A percentile compares a stretch with the other conserved stretches of the same genome.
Evolutionary conservation across 2,329 filamentous ascomycete genomes (phyloP).

Genomic region (Fusarium xylarioides): DNA sequence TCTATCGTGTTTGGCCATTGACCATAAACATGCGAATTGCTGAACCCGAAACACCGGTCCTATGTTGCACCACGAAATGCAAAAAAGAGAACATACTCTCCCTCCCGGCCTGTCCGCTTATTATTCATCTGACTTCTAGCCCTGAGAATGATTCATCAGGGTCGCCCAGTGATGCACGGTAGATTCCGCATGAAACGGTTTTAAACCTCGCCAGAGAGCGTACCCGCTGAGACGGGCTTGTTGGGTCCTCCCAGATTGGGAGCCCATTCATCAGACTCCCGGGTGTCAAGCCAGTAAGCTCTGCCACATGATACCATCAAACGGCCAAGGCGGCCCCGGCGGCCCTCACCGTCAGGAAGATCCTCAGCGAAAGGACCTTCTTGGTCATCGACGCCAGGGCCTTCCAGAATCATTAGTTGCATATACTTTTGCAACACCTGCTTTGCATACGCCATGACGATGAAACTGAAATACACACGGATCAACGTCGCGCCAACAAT

Average conservation of each 20-base stretch:
- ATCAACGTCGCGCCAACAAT: slow-evolving; percentile 78
- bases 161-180: slow-evolving; percentile 6
- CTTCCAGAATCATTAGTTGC: slow-evolving; percentile 59
- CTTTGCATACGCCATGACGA: slow-evolving; percentile 85
- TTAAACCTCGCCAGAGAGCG: slow-evolving; percentile 48
- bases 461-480: slow-evolving; percentile 82
- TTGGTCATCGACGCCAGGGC: slow-evolving; percentile 56
- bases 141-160: not conserved
- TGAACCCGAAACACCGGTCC: not conserved
- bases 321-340: slow-evolving; percentile 81
- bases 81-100: not conserved
- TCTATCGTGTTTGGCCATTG: slow-evolving; percentile 22
- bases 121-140: slow-evolving; percentile 3
- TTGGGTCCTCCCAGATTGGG: slow-evolving; percentile 63
- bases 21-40: slow-evolving; percentile 22
- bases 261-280: slow-evolving; percentile 75
- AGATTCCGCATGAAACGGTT: slow-evolving; percentile 6
- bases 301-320: slow-evolving; percentile 77
- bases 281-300: slow-evolving; percentile 82
- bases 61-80: slow-evolving; percentile 16
- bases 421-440: slow-evolving; percentile 76
- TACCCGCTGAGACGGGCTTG: slow-evolving; percentile 60
- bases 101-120: slow-evolving; percentile 16
- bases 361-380: slow-evolving; percentile 75
- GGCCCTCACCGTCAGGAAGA: slow-evolving; percentile 79